A percentile compares a stretch with the other conserved stretches of the same genome.
phyloP scores from a whole-genome alignment of 495 filamentous ascomycete genomes.

The Clavariopsis aquatica region DNA sequence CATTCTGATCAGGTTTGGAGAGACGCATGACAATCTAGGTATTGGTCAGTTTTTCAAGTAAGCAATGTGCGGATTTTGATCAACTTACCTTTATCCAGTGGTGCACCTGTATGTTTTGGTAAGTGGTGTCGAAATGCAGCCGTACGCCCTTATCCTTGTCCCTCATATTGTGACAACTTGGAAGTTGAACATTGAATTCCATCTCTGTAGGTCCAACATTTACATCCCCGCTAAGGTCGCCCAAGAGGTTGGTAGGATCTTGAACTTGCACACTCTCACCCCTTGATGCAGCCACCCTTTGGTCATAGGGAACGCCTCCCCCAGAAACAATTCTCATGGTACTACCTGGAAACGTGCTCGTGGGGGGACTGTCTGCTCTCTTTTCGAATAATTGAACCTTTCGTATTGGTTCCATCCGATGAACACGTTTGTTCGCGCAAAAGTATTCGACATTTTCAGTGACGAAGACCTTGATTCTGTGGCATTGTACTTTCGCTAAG shows the following conservation, averaged over 20 bases:
- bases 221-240: constrained; percentile 68
- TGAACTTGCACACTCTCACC: constrained; percentile 57
- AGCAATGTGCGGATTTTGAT: no score
- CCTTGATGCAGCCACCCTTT: constrained; percentile 58
- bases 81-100: constrained; percentile 98
- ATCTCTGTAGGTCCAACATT: constrained; percentile 89
- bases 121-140: constrained; percentile 92
- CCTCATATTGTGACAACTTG: constrained; percentile 84
- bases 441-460: constrained; percentile 95
- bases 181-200: constrained; percentile 93
- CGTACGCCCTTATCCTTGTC: constrained; percentile 71
- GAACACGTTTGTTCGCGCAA: constrained; percentile 82
- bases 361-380: constrained; percentile 74
- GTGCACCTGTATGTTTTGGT: constrained; percentile 92
- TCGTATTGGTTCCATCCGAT: constrained; percentile 77
- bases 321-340: constrained; percentile 77
- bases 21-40: constrained; percentile 91
- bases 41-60: constrained; percentile 40
- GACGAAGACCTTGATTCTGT: constrained; percentile 92
- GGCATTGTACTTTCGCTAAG: constrained; percentile 92
- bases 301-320: constrained; percentile 73
- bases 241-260: constrained; percentile 70
- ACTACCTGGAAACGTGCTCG: constrained; percentile 76
- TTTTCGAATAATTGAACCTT: constrained; percentile 93
- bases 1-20: constrained; percentile 77